Evolutionary conservation across 352 stramenopile species (phyloP), one percentile per base, ranked within the genome.

Genomic region (Globisporangium sylvaticum): DNA sequence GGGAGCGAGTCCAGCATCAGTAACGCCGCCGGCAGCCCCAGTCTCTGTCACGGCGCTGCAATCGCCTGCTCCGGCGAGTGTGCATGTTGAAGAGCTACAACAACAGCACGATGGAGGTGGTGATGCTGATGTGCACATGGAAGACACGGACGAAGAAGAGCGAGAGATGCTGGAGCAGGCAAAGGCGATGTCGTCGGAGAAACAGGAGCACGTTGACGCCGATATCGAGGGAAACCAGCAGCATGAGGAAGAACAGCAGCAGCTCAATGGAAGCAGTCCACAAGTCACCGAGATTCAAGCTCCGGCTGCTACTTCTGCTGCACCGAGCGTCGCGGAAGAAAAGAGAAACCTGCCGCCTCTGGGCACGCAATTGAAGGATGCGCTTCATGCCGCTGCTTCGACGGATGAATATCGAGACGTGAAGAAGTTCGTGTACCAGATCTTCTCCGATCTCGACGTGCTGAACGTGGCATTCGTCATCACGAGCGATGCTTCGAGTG

Each of bases 351-450:
- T 46, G 52, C 42, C 55, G 24, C 63, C 76, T n/a, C 69, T 89
- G 32, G 83, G 79, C 6, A 56, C 64, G 6, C 73, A 81, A 50
- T 67, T 91, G 24, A 74, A 86, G 53, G 65, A 74, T 12, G 77
- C 75, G 7, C 61, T 91, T 37, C 72, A 74, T 18, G 50, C 76
- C 0, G 83, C 80, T 6, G 71, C 44, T 0, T 69, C 83, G 42
- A 78, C 71, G 0, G 56, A 77, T 14, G 83, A 89, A 46, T 88
- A 85, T 42, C 69, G 76, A 42, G 69, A 74, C 15, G 81, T 85
- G 10, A 91, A 89, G 72, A 70, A 65, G n/a, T 65, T 91, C 18
- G 74, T 91, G 64, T 93, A 93, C 65, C 67, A 81, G 37, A 71
- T 86, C 6, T 93, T 93, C 62, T 93, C 85, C 9, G 78, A 93